phyloP scores from a whole-genome alignment of 768 basidiomycete species.

The Mycena galopus region DNA sequence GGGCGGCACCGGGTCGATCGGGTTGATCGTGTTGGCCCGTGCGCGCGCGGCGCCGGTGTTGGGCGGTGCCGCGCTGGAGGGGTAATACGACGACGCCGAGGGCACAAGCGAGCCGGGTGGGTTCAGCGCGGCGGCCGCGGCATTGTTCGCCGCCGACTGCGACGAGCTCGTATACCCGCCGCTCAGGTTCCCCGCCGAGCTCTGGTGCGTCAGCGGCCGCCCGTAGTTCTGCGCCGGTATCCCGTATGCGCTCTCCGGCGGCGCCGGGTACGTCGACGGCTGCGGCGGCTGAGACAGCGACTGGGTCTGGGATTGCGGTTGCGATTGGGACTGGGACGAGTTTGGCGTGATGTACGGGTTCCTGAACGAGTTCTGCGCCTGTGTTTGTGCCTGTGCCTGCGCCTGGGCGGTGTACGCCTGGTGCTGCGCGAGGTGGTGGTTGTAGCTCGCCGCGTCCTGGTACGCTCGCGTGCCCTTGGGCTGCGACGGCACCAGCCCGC shows the following conservation, averaged over 20 bases:
- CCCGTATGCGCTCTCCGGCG: conserved; percentile 37
- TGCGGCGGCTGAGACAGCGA: conserved; percentile 27
- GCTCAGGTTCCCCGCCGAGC: conserved; percentile 62
- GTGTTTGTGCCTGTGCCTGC: conserved; percentile 80
- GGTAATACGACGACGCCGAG: conserved; percentile 73
- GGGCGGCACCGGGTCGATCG: conserved; percentile 93
- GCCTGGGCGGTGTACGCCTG: conserved; percentile 93
- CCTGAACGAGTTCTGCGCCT: conserved; percentile 43
- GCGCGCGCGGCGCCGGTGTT: conserved; percentile 58
- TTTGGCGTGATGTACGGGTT: too few species aligned
- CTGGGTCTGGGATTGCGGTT: conserved; percentile 32
- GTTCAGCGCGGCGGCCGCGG: conserved; percentile 46
- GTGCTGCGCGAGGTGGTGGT: conserved; percentile 94
- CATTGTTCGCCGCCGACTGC: conserved; percentile 50
- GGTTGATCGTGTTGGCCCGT: conserved; percentile 93
- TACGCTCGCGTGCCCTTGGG: conserved; percentile 88
- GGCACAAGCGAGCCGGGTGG: conserved; percentile 58
- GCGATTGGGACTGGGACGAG: background rate
- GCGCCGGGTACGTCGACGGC: conserved; percentile 47
- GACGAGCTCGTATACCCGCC: conserved; percentile 43
- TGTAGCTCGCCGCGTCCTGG: conserved; percentile 93
- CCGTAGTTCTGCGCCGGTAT: conserved; percentile 42
- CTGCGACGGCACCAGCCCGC: conserved; percentile 92
- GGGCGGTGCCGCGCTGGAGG: conserved; percentile 42
- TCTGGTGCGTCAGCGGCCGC: conserved; percentile 62